phyloP scores from a whole-genome alignment of 441 rosid genomes.

The Kokia cookei region DNA sequence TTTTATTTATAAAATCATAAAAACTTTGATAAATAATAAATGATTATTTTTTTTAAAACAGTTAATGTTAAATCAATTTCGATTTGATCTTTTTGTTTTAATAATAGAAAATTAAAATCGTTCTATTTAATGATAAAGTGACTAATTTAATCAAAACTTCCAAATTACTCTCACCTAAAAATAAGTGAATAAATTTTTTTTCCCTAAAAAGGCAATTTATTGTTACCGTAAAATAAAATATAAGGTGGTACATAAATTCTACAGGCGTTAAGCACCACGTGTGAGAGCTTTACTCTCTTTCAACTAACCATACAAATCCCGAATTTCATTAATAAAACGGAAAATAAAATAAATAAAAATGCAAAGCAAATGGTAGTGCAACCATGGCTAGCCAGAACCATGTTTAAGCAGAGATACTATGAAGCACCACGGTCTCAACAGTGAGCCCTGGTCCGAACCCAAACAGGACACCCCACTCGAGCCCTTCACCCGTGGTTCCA shows the following conservation, averaged over 20 bases:
- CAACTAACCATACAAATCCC: neutral
- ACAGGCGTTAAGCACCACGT: neutral
- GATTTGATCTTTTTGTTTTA: no score
- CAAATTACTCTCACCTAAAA: no score
- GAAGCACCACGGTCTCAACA: conserved; percentile 34
- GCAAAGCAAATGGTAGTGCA: neutral
- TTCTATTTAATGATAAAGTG: no score
- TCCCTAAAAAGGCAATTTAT: neutral
- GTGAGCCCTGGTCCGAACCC: conserved; percentile 44
- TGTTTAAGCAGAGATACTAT: conserved; percentile 1
- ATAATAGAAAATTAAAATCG: no score
- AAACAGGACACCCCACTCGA: conserved; percentile 37
- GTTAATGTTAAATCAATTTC: no score
- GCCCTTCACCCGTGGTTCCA: conserved; percentile 32
- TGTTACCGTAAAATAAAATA: neutral
- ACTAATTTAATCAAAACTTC: no score
- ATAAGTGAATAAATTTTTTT: no score
- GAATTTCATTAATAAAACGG: neutral
- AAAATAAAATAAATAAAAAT: neutral
- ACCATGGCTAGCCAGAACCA: neutral
- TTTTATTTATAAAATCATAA: no score
- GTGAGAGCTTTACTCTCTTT: neutral
- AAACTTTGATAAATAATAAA: no score
- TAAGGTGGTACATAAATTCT: neutral
- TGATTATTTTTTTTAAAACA: no score